These are phyloP conservation scores for Sugiyamaella chiloensis DNA, from an alignment of 805 yeast genomes.

Conservation along the genomic window DNA sequence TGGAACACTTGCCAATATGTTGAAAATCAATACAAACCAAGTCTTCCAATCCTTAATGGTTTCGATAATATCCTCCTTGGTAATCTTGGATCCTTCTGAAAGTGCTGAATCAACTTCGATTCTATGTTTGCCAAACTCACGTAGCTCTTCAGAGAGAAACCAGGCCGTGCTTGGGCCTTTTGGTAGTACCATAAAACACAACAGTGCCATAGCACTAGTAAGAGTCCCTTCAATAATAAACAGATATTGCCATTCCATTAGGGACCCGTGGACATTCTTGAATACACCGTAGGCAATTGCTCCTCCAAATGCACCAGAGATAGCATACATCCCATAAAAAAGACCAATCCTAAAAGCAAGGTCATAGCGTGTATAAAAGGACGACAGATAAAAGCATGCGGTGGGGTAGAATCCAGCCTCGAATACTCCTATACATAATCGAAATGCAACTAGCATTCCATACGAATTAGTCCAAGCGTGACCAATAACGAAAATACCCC, in stretches of 20 bases:
- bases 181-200: slow-evolving; percentile 49
- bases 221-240: slow-evolving; percentile 55
- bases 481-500: slow-evolving; percentile 47
- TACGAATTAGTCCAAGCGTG: slow-evolving; percentile 53
- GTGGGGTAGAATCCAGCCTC: slow-evolving; percentile 51
- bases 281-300: slow-evolving; percentile 54
- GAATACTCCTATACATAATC: slow-evolving; percentile 46
- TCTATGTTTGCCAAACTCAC: slow-evolving; percentile 3
- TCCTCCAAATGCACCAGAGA: slow-evolving; percentile 54
- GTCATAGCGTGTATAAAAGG: slow-evolving; percentile 54
- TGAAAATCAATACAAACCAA: slow-evolving; percentile 8
- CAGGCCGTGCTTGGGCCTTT: slow-evolving; percentile 47
- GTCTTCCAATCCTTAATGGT: slow-evolving; percentile 8
- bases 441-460: slow-evolving; percentile 44
- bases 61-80: background rate
- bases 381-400: slow-evolving; percentile 48
- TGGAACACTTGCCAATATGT: slow-evolving; percentile 7
- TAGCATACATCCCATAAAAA: slow-evolving; percentile 47
- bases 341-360: slow-evolving; percentile 49
- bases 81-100: slow-evolving; percentile 5
- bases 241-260: slow-evolving; percentile 54
- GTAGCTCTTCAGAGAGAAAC: slow-evolving; percentile 23
- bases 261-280: slow-evolving; percentile 40
- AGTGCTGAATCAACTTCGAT: slow-evolving; percentile 4
- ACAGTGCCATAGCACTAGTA: slow-evolving; percentile 45